A percentile compares a stretch with the other conserved stretches of the same genome.
phyloP scores from a whole-genome alignment of 2,329 filamentous ascomycete species.

The Scytalidium sp. region DNA sequence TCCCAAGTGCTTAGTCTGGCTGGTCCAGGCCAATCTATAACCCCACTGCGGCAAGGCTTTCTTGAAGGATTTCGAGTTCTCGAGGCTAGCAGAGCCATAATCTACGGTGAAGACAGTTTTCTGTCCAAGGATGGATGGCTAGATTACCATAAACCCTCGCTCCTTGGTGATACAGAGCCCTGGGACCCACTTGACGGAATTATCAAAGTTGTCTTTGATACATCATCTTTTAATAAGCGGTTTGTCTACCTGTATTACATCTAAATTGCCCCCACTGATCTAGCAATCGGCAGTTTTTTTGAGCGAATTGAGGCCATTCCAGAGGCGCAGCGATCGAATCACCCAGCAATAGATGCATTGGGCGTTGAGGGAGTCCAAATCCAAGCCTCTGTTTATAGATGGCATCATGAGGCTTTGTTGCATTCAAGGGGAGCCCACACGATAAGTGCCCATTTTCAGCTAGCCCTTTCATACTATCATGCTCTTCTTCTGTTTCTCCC shows the following conservation, averaged over 20 bases:
- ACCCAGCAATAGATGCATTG: conserved; percentile 1
- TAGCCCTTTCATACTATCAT: conserved; percentile 3
- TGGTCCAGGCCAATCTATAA: background rate
- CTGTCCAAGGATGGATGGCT: conserved; percentile 3
- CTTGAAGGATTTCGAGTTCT: conserved; percentile 6
- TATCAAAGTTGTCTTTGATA: conserved; percentile 1
- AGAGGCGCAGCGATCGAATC: background rate
- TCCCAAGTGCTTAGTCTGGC: conserved; percentile 1
- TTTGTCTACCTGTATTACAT: background rate
- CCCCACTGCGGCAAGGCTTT: conserved; percentile 1
- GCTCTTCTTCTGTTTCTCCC: conserved; percentile 3
- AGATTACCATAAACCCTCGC: background rate
- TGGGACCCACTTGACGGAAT: conserved; percentile 6
- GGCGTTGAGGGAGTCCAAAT: conserved; percentile 4
- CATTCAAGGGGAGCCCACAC: background rate
- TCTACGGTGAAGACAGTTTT: conserved; percentile 4
- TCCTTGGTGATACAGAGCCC: background rate
- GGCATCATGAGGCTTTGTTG: conserved; percentile 2
- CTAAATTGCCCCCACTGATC: background rate
- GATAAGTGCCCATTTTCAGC: background rate
- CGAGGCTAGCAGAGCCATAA: conserved; percentile 4
- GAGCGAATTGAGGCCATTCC: background rate
- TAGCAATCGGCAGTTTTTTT: background rate
- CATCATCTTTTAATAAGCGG: conserved; percentile 3
- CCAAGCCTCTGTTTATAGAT: background rate